Conservation (phyloP, 352 stramenopile species). For the Bremia lactucae region DNA sequence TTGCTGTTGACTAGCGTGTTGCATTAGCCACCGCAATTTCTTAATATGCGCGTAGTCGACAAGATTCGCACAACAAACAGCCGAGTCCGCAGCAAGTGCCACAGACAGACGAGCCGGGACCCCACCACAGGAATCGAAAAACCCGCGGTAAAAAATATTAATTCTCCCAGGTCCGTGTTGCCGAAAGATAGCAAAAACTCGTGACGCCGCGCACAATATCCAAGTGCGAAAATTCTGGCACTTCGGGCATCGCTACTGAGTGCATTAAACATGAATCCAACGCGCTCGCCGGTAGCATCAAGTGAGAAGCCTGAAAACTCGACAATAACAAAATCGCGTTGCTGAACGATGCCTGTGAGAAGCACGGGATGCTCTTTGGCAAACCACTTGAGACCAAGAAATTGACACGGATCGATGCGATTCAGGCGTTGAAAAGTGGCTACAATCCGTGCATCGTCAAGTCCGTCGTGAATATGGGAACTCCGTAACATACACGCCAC, state of each 20-base stretch:
- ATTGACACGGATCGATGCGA: slow-evolving; percentile 31
- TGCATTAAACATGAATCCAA: slow-evolving; percentile 35
- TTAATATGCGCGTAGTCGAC: slow-evolving; percentile 47
- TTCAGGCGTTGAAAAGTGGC: slow-evolving; percentile 24
- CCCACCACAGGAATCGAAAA: slow-evolving; percentile 37
- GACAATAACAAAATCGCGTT: slow-evolving; percentile 31
- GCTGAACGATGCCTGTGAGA: slow-evolving; percentile 23
- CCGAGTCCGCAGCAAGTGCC: slow-evolving; percentile 27
- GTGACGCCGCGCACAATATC: slow-evolving; percentile 31
- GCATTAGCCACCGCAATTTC: slow-evolving; percentile 51
- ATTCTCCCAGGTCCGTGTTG: slow-evolving; percentile 15
- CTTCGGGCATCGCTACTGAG: slow-evolving; percentile 26
- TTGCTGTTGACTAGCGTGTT: slow-evolving; percentile 7
- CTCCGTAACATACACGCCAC: slow-evolving; percentile 33
- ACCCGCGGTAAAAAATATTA: slow-evolving; percentile 38
- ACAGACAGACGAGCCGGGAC: slow-evolving; percentile 34
- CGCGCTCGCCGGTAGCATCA: slow-evolving; percentile 15
- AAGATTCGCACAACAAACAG: slow-evolving; percentile 26
- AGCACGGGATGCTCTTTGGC: slow-evolving; percentile 24
- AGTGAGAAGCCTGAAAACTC: slow-evolving; percentile 26
- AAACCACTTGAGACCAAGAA: slow-evolving; percentile 41
- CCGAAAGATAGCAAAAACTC: slow-evolving; percentile 44
- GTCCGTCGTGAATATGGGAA: slow-evolving; percentile 37
- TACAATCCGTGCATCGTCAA: slow-evolving; percentile 26
- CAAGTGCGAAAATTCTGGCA: slow-evolving; percentile 28